Evolutionary conservation across 2,329 filamentous ascomycete genomes (phyloP), one percentile per base, ranked within the genome.

Genomic region (Microsporum audouinii): DNA sequence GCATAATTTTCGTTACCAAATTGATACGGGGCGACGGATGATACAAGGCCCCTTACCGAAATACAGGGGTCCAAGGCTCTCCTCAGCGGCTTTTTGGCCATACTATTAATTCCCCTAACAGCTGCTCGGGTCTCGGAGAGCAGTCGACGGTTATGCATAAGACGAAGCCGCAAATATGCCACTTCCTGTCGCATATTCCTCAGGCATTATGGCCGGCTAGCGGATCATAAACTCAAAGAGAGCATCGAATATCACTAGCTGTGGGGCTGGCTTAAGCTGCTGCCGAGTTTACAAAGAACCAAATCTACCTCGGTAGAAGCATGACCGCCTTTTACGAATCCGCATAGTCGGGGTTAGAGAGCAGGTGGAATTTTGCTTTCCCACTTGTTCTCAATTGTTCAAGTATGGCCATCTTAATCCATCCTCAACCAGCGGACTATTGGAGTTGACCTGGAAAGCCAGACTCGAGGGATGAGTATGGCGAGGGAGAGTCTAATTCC

Each of bases 401-500:
- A 45, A 45, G 3, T 8, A 41, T 45, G 41, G 41, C 41, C 41
- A 45, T 45, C 2, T 45, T 45, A 3, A 45, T 45, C 17, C 29
- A 23, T 57, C 17, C 33, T 38, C 31, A 12, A 23, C 41, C 14
- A 23, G 17, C 17, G 17, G 17, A 23, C 7, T 45, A 7, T 45
- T 23, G 41, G 17, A 45, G 14, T 8, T 45, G 41, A 23, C 14
- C 17, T 5, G 14, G 6, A 5, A 45, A 8, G 5, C 17, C 17
- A 17, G 41, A 45, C 7, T 7, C 41, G 17, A 45, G 41, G 17
- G 41, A n/a, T 23, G 29, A 58, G n/a, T 49, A 58, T 58, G 60
- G 27, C 12, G 7, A 17, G 8, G 8, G 4, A 31, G 7, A 17
- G 3, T 31, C 12, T 27, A 4, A 58, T 45, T 29, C 84, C 84